phyloP scores from a whole-genome alignment of 306 rosid species.

The Malus domestica region ASM211411v1 NC_041799.1:36869001-36869500 shows the following conservation, averaged over 20 bases:
- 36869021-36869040: constrained; percentile 41
- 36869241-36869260: not conserved
- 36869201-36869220: not conserved
- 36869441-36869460: constrained; percentile 46
- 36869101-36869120: constrained; percentile 11
- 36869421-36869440: constrained; percentile 17
- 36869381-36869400: not conserved
- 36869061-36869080: constrained; percentile 9
- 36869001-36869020: constrained; percentile 31
- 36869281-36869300: not conserved
- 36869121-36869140: constrained; percentile 45
- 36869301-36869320: not conserved
- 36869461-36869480: constrained; percentile 26
- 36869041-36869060: constrained; percentile 29
- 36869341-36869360: not conserved
- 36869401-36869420: not conserved
- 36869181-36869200: constrained; percentile 6
- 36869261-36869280: not conserved
- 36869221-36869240: too few species aligned
- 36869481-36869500: constrained; percentile 24
- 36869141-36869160: constrained; percentile 6
- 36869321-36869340: not conserved
- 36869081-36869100: not conserved
- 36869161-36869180: not conserved
- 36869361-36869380: not conserved